These are phyloP conservation scores for Taxawa tesnikishii DNA, from an alignment of 2,329 filamentous ascomycete species.

Conservation along the genomic window DNA sequence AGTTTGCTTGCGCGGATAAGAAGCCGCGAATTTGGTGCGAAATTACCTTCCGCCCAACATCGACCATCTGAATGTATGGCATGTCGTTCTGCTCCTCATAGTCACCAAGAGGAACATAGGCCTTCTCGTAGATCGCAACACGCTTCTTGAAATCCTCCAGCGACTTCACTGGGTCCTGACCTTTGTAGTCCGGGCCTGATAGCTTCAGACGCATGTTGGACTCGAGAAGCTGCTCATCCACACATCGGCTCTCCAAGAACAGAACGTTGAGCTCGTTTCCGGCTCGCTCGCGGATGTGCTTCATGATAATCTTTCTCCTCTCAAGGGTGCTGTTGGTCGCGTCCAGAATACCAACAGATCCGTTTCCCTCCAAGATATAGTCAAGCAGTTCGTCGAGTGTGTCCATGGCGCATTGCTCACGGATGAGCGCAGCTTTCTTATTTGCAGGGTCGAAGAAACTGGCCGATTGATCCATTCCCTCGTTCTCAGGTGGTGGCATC, in stretches of 20 bases:
- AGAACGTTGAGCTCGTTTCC: slow-evolving; percentile 78
- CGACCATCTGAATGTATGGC: slow-evolving; percentile 96
- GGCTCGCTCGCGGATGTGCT: slow-evolving; percentile 50
- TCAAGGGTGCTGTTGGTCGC: slow-evolving; percentile 93
- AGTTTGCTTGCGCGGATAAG: slow-evolving; percentile 80
- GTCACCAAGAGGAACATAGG: slow-evolving; percentile 79
- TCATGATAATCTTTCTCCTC: slow-evolving; percentile 68
- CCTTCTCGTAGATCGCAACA: slow-evolving; percentile 85
- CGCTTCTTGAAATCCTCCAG: slow-evolving; percentile 86
- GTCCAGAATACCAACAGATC: slow-evolving; percentile 88
- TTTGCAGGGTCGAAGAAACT: slow-evolving; percentile 92
- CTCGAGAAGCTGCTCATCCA: slow-evolving; percentile 72
- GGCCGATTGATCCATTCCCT: slow-evolving; percentile 36
- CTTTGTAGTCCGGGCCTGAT: slow-evolving; percentile 88
- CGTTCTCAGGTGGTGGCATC: slow-evolving; percentile 4
- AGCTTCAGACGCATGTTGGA: slow-evolving; percentile 96
- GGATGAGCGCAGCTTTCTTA: slow-evolving; percentile 63
- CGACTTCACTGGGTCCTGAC: slow-evolving; percentile 77
- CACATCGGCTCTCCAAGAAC: slow-evolving; percentile 90
- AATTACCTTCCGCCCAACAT: slow-evolving; percentile 88
- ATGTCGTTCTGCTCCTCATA: slow-evolving; percentile 85
- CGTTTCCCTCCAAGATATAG: slow-evolving; percentile 70
- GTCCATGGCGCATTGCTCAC: slow-evolving; percentile 84
- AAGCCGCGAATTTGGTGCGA: slow-evolving; percentile 87
- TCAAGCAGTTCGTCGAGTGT: slow-evolving; percentile 86